Conservation (phyloP, 2,329 filamentous ascomycete genomes). For the Fusarium xylarioides region DNA sequence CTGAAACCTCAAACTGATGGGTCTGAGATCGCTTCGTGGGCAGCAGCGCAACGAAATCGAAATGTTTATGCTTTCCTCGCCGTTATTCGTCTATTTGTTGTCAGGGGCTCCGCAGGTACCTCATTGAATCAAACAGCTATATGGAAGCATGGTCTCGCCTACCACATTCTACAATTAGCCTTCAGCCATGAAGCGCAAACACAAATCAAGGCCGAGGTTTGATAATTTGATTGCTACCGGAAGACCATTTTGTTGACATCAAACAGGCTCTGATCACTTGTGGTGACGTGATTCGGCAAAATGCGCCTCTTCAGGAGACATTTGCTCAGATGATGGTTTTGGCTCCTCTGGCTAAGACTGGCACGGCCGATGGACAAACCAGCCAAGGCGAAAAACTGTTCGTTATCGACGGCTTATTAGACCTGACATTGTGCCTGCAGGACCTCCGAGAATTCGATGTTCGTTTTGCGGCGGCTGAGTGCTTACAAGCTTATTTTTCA, state of each 20-base stretch:
- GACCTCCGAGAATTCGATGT: conserved; percentile 77
- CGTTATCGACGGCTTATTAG: conserved; percentile 91
- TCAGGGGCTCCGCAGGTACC: conserved; percentile 81
- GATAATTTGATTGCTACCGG: conserved; percentile 1
- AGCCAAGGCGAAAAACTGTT: conserved; percentile 74
- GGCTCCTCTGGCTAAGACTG: conserved; percentile 58
- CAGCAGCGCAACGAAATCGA: conserved; percentile 80
- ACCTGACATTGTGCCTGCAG: conserved; percentile 77
- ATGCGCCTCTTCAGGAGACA: conserved; percentile 80
- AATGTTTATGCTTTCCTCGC: conserved; percentile 92
- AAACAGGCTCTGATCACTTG: conserved; percentile 80
- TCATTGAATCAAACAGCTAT: conserved; percentile 86
- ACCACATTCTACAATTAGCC: conserved; percentile 81
- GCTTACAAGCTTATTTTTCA: conserved; percentile 91
- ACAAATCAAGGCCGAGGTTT: conserved; percentile 82
- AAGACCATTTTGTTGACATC: conserved; percentile 20
- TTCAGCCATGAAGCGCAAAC: conserved; percentile 78
- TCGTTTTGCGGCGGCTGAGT: conserved; percentile 85
- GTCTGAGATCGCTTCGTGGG: conserved; percentile 75
- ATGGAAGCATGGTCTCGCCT: conserved; percentile 82
- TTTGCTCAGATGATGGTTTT: conserved; percentile 88
- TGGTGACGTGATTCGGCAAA: conserved; percentile 87
- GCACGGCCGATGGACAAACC: conserved; percentile 50
- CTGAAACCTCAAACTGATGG: conserved; percentile 62
- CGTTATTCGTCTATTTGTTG: conserved; percentile 86